Evolutionary conservation across 768 basidiomycete genomes (phyloP), one percentile per base, ranked within the genome.

Genomic region (Tricholoma saponaceum): DNA sequence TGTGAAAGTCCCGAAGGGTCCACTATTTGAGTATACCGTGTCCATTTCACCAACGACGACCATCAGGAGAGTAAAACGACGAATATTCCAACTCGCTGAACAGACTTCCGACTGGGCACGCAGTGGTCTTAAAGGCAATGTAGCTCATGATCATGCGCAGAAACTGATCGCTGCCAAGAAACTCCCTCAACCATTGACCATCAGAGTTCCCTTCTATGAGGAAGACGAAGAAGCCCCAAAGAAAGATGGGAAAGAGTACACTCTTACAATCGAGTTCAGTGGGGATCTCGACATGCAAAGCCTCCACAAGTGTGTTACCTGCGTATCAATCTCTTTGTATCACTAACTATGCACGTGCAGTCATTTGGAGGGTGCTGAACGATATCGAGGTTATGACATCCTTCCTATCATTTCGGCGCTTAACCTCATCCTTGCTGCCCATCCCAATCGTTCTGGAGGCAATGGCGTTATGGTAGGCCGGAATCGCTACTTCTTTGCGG

Each of bases 41-140:
- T 64, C 77, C 1, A 82, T 87, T 30, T 69, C 76, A 5, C 85
- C 85, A 0, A 68, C 72, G n/a, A 80, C 80, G 0, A 72, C 79
- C 22, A 79, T 84, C 58, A 71, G 72, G 46, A 76, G 84, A 26
- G 76, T 85, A 23, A 83, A 82, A 63, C 72, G 77, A 18, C 79
- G 87, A 0, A 80, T 90, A 28, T 83, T 89, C 60, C 75, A 85
- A 58, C 75, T 89, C 14, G 82, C 87, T 7, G 87, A 88, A 63
- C 63, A 73, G 25, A 74, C 76, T 12, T 56, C 70, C 0, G 73
- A 77, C 4, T 89, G 90, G 70, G 69, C 72, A 32, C 69, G 54
- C 14, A 73, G 77, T 23, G 87, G 86, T 18, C 72, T 84, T 46
- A 67, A 65, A 39, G 79, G 78, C 1, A 73, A 65, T 54, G 78